phyloP scores from a whole-genome alignment of 2,329 filamentous ascomycete genomes.

The Thielaviopsis populi region DNA sequence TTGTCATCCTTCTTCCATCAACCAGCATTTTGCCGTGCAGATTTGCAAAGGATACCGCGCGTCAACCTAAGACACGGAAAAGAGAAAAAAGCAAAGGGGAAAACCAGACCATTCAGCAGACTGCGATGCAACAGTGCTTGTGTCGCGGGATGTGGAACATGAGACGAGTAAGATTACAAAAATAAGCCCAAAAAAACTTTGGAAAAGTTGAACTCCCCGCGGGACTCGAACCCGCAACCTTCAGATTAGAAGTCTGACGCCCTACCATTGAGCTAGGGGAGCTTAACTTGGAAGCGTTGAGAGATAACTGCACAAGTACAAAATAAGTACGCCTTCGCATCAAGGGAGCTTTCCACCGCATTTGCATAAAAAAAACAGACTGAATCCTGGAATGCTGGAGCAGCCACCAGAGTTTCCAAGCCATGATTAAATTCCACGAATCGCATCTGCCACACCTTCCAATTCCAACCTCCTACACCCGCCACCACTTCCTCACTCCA shows the following conservation, averaged over 20 bases:
- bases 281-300: conserved; percentile 6
- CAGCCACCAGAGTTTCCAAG: too few species aligned
- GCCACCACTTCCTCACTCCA: background rate
- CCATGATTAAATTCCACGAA: background rate
- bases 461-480: background rate
- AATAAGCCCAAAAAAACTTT: background rate
- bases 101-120: background rate
- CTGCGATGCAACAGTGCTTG: background rate
- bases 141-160: too few species aligned
- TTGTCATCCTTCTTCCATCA: background rate
- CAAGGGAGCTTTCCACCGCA: too few species aligned
- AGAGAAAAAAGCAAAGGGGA: background rate
- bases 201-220: conserved; percentile 10
- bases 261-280: conserved; percentile 17
- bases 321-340: background rate
- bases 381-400: too few species aligned
- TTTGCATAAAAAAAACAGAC: too few species aligned
- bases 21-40: background rate
- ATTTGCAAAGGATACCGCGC: conserved; percentile 2
- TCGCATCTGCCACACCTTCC: background rate
- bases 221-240: conserved; percentile 18
- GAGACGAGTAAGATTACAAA: background rate
- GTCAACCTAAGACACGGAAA: background rate
- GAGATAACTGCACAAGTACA: background rate
- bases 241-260: conserved; percentile 18